These are phyloP conservation scores for Dacryopinax primogenitus DNA, from an alignment of 768 basidiomycete genomes.

Conservation along the genomic window DNA sequence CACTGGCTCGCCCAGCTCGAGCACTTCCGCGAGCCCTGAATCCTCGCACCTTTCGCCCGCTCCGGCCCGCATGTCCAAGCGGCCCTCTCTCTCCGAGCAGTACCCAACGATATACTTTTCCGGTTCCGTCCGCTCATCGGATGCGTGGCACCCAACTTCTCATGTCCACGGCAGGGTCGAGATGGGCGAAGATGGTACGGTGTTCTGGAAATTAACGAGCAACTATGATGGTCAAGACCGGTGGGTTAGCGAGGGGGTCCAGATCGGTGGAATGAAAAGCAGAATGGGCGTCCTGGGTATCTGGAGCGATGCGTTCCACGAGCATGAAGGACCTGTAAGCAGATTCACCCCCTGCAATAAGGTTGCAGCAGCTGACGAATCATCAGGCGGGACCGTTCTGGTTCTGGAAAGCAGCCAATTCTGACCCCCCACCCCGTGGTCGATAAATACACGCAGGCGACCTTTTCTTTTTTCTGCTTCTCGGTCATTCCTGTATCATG, in stretches of 20 bases:
- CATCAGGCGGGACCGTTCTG: not conserved
- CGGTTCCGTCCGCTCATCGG: not conserved
- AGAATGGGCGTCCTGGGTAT: constrained; percentile 53
- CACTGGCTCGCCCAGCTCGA: not conserved
- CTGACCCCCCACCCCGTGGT: no score
- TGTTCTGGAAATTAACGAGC: not conserved
- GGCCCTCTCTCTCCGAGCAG: not conserved
- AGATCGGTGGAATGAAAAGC: constrained; percentile 52
- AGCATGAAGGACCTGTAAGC: constrained; percentile 25
- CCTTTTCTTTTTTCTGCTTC: no score
- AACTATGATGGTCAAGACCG: constrained; percentile 11
- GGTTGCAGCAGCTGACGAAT: not conserved
- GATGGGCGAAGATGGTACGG: not conserved
- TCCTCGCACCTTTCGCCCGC: not conserved
- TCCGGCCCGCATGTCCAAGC: not conserved
- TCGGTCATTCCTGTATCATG: no score
- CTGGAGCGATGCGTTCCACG: constrained; percentile 54
- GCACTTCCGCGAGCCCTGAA: not conserved
- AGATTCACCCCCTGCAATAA: not conserved
- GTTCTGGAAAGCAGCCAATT: not conserved
- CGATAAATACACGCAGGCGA: not conserved
- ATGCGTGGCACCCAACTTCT: not conserved
- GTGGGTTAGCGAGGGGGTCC: constrained; percentile 15
- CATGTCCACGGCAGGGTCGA: not conserved
- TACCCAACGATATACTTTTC: not conserved